A percentile compares a stretch with the other conserved stretches of the same genome.
Evolutionary conservation across 2,329 filamentous ascomycete genomes (phyloP).

Genomic region (Talaromyces piceae): DNA sequence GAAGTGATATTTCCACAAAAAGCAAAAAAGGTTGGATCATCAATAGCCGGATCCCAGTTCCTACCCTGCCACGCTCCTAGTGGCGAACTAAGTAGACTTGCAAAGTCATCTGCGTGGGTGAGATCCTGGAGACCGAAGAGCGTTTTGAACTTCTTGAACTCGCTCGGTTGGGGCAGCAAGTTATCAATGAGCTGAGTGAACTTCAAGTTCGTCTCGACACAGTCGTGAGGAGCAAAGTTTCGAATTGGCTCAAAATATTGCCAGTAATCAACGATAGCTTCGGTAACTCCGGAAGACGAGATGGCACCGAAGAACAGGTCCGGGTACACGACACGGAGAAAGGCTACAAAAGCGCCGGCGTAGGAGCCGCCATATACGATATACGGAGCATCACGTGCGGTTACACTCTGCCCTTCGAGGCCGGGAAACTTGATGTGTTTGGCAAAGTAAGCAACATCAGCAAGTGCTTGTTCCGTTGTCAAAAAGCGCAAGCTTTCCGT

Average conservation of each 20-base stretch:
- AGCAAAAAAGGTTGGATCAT: constrained; percentile 41
- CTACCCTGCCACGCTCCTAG: constrained; percentile 47
- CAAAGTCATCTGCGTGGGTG: constrained; percentile 49
- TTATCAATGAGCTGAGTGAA: constrained; percentile 53
- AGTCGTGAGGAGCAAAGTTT: constrained; percentile 51
- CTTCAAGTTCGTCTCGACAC: constrained; percentile 58
- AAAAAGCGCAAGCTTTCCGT: constrained; percentile 70
- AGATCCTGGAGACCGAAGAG: constrained; percentile 19
- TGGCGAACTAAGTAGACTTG: constrained; percentile 33
- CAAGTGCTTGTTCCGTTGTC: constrained; percentile 73
- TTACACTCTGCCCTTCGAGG: constrained; percentile 60
- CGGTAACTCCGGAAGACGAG: constrained; percentile 70
- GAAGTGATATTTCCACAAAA: constrained; percentile 53
- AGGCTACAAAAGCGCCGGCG: constrained; percentile 70
- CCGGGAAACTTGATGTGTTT: constrained; percentile 63
- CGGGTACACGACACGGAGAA: constrained; percentile 68
- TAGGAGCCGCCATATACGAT: constrained; percentile 81
- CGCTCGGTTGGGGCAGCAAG: constrained; percentile 44
- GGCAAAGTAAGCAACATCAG: constrained; percentile 76
- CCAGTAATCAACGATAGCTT: constrained; percentile 71
- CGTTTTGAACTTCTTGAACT: constrained; percentile 43
- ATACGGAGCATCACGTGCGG: constrained; percentile 58
- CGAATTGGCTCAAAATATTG: constrained; percentile 55
- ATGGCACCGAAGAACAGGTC: constrained; percentile 73
- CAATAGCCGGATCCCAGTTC: constrained; percentile 54